Evolutionary conservation across 495 filamentous ascomycete species (phyloP), one percentile per base, ranked within the genome.

Genomic region (Penicilliopsis zonata): DNA sequence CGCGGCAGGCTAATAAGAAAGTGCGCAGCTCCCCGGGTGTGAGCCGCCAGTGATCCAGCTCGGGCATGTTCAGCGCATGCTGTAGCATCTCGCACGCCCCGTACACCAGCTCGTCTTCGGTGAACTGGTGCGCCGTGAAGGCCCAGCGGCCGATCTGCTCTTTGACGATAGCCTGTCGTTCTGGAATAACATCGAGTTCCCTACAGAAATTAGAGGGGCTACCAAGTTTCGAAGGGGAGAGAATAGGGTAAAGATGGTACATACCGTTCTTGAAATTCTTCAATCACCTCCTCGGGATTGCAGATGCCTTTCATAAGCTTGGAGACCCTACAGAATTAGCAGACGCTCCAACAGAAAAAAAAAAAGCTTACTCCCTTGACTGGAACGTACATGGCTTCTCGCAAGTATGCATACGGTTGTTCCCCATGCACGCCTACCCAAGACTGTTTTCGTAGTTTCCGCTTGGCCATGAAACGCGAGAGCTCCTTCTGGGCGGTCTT

Each of bases 301-400:
- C 88, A 94, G 24, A 98, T 96, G 20, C 84, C 75, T 41, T 74
- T 77, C 82, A 96, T 92, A 27, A 98, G 68, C 38, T 74, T 82
- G 1, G 85, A 88, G 14, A 96, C 88, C 82, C 82, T 82, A 38
- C 13, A 35, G 19, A 4, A 22, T 20, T 30, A 22, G n/a, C 15
- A 26, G 24, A 27, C 28, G 9, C 9, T 16, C n/a, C 9, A 21
- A 14, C 13, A 34, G 26, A 21, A 19, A 4, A 9, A 9, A 13
- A 13, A n/a, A n/a, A n/a, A n/a, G n/a, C n/a, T n/a, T n/a, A n/a
- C n/a, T n/a, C n/a, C n/a, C n/a, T n/a, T n/a, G 9, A 33, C 16
- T 25, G 30, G 10, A 19, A 48, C 61, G 22, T 55, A 69, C 76
- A 84, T 84, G 10, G 70, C 75, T 63, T 93, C 86, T 43, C 84